Evolutionary conservation across 768 basidiomycete genomes (phyloP).

Genomic region (Tephrocybe sp.): DNA sequence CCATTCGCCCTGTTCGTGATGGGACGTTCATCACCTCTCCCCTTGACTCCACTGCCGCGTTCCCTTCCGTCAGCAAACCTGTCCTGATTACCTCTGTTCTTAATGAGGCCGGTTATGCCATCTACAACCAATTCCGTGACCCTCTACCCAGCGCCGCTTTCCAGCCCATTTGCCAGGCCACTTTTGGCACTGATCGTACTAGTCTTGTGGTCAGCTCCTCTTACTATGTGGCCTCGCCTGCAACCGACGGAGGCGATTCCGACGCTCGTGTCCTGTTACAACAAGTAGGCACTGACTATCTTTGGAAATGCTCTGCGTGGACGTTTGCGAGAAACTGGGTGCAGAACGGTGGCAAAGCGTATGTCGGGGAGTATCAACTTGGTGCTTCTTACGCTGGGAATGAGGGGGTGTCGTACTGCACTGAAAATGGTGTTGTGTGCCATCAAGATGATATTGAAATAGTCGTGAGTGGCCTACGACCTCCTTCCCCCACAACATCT

Average conservation of each 20-base stretch:
- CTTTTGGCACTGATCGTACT: constrained; percentile 49
- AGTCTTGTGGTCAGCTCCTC: constrained; percentile 39
- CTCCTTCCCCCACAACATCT: neutral
- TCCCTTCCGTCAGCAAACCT: constrained; percentile 61
- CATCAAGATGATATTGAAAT: constrained; percentile 84
- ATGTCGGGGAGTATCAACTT: constrained; percentile 59
- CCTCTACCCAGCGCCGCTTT: constrained; percentile 41
- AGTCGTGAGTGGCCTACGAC: constrained; percentile 46
- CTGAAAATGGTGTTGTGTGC: constrained; percentile 56
- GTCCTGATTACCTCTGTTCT: constrained; percentile 68
- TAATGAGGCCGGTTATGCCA: constrained; percentile 70
- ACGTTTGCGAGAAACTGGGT: constrained; percentile 69
- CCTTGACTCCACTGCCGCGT: constrained; percentile 57
- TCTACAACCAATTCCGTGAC: constrained; percentile 42
- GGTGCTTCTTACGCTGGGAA: constrained; percentile 77
- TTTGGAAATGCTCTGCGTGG: constrained; percentile 72
- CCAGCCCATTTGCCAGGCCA: constrained; percentile 31
- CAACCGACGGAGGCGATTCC: constrained; percentile 26
- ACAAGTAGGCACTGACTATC: constrained; percentile 60
- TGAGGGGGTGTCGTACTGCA: constrained; percentile 53
- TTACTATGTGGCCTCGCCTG: constrained; percentile 40
- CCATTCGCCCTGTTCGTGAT: constrained; percentile 68
- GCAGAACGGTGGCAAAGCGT: constrained; percentile 60
- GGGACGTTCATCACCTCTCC: constrained; percentile 67
- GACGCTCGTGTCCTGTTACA: constrained; percentile 60